Evolutionary conservation across 768 basidiomycete species (phyloP), one percentile per base, ranked within the genome.

Genomic region (Pisolithus microcarpus): DNA sequence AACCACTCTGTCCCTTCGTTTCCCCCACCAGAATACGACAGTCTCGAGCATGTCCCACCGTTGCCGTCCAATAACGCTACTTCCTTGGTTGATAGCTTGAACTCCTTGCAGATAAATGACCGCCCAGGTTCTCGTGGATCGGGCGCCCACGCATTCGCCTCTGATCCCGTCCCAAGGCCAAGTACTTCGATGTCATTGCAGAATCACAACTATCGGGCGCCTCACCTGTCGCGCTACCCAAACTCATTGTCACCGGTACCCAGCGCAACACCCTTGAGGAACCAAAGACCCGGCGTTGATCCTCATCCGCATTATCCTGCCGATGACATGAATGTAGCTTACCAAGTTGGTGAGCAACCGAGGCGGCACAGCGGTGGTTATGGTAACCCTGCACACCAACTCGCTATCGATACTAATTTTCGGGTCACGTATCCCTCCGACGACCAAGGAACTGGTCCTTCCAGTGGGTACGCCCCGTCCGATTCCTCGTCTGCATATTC

Each of bases 171-270:
- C 13, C 72, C 75, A 50, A 75, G 81, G 26, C 72, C 76, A 5
- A 75, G 75, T 16, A 82, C 82, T 18, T 78, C 82, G 30, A 76
- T 82, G 74, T 80, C 81, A 15, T 64, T 70, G 58, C 73, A 71
- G 46, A 62, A 66, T 50, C 58, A 63, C 38, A 48, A 60, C 19
- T 56, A 61, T 50, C 63, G 58, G 54, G 59, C 59, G 45, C 66
- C 64, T 46, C 64, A 58, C 44, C 71, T 61, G 48, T 72, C 71
- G 45, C 69, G 72, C 46, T 69, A 73, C 58, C 70, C 70, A 7
- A 65, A 74, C 44, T 74, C 76, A 11, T 59, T 78, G 11, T 72
- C 76, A 10, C 57, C 64, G 39, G 48, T 59, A 9, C 62, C 60
- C 38, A 63, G 64, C 50, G 42, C 55, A 23, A 53, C 56, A 18